Conservation (phyloP, 2,329 filamentous ascomycete species). For the Ceratocystis albifundus region DNA sequence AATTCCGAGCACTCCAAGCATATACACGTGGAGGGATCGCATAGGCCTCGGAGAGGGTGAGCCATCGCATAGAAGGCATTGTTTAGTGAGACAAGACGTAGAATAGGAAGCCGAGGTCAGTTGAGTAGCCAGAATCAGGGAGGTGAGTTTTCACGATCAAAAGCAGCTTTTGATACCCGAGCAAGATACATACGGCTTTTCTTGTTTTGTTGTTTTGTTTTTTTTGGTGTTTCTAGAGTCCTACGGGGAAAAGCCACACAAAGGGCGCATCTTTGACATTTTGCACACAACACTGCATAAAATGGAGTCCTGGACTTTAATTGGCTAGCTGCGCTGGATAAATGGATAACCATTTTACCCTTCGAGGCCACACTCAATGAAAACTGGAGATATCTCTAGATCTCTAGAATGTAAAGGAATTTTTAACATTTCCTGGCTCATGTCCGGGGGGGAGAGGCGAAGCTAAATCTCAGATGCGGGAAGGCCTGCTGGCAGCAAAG, state of each 20-base stretch:
- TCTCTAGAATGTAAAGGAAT: too few species aligned
- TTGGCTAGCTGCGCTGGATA: background rate
- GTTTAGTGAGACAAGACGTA: background rate
- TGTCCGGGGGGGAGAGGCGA: too few species aligned
- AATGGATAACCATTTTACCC: background rate
- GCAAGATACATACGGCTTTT: too few species aligned
- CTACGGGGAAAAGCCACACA: background rate
- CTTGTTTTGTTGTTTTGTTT: too few species aligned
- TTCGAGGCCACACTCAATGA: too few species aligned
- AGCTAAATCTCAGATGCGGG: too few species aligned
- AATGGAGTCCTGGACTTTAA: background rate
- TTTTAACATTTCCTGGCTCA: too few species aligned
- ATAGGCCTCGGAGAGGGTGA: conserved; percentile 17
- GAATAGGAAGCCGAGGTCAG: background rate
- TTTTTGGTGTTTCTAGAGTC: too few species aligned
- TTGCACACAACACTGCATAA: conserved; percentile 8
- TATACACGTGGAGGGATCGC: conserved; percentile 19
- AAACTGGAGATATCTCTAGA: too few species aligned
- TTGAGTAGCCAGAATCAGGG: too few species aligned
- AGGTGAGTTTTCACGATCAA: background rate
- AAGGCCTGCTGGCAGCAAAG: too few species aligned
- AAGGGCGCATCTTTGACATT: background rate
- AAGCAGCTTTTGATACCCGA: too few species aligned
- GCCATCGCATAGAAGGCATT: conserved; percentile 15
- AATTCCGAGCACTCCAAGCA: conserved; percentile 22